Evolutionary conservation across 2,329 filamentous ascomycete species (phyloP).

Genomic region (Blastomyces emzantsi): DNA sequence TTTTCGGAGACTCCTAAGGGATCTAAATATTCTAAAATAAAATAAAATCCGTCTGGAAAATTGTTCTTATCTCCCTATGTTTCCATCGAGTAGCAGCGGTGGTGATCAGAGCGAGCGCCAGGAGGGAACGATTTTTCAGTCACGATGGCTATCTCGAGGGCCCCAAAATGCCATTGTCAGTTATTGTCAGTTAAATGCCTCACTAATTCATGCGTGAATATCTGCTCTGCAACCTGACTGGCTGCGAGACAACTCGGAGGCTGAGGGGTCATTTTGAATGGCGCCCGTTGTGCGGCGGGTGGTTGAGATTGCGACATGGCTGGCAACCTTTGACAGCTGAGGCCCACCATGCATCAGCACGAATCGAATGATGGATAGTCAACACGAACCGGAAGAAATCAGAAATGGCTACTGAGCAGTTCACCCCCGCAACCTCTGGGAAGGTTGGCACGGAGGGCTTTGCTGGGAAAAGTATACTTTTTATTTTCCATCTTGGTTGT

Average conservation of each 20-base stretch:
- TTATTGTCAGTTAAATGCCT: neutral
- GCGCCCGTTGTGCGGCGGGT: neutral
- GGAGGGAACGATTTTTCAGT: neutral
- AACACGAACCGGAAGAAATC: neutral
- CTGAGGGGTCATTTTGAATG: neutral
- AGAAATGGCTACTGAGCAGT: no score
- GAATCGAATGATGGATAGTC: neutral
- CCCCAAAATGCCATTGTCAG: neutral
- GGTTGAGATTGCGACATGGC: neutral
- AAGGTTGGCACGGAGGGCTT: neutral
- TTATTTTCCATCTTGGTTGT: neutral
- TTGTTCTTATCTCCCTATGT: neutral
- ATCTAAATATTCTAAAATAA: neutral
- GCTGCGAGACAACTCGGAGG: neutral
- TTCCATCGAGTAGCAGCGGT: neutral
- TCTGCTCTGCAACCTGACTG: conserved; percentile 3
- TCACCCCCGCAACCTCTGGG: no score
- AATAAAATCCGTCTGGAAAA: neutral
- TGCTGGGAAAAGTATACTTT: neutral
- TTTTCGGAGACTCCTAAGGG: conserved; percentile 17
- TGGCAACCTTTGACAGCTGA: neutral
- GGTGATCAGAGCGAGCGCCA: neutral
- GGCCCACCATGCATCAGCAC: neutral
- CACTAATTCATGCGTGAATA: neutral
- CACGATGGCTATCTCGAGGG: no score